These are phyloP conservation scores for Ascochyta pisi DNA, from an alignment of 2,329 filamentous ascomycete genomes.

Conservation along the genomic window DNA sequence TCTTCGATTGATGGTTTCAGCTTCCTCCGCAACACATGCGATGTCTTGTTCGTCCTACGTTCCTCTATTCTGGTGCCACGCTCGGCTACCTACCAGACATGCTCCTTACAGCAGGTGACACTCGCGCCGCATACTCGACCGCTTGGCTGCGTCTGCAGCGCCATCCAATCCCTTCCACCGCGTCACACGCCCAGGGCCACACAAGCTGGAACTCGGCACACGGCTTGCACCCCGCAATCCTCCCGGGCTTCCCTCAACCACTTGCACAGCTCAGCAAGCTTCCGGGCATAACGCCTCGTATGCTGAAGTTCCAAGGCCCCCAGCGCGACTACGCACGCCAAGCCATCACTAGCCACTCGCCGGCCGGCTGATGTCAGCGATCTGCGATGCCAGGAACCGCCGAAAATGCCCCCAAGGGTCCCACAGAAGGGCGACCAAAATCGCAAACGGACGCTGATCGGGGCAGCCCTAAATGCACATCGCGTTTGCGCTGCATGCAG, in stretches of 20 bases:
- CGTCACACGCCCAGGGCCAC: background rate
- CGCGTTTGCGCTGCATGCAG: background rate
- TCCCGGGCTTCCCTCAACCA: background rate
- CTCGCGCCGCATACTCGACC: background rate
- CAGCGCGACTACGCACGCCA: background rate
- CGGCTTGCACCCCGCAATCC: background rate
- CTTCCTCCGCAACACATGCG: background rate
- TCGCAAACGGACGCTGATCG: background rate
- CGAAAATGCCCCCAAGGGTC: background rate
- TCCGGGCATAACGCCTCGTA: background rate
- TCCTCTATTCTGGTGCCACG: background rate
- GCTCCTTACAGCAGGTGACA: background rate
- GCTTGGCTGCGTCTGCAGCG: constrained; percentile 1
- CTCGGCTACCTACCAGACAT: background rate
- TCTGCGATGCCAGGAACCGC: background rate
- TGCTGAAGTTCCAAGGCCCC: background rate
- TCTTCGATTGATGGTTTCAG: constrained; percentile 8
- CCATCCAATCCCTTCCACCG: background rate
- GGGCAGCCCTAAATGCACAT: background rate
- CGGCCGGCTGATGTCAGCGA: background rate
- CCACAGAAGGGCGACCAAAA: background rate
- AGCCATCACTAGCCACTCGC: background rate
- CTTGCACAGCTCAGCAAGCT: background rate
- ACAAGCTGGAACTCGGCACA: background rate
- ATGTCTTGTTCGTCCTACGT: background rate